A percentile compares a stretch with the other conserved stretches of the same genome.
These are phyloP conservation scores for Hebeloma cylindrosporum DNA, from an alignment of 768 basidiomycete genomes.

Conservation along the genomic window DNA sequence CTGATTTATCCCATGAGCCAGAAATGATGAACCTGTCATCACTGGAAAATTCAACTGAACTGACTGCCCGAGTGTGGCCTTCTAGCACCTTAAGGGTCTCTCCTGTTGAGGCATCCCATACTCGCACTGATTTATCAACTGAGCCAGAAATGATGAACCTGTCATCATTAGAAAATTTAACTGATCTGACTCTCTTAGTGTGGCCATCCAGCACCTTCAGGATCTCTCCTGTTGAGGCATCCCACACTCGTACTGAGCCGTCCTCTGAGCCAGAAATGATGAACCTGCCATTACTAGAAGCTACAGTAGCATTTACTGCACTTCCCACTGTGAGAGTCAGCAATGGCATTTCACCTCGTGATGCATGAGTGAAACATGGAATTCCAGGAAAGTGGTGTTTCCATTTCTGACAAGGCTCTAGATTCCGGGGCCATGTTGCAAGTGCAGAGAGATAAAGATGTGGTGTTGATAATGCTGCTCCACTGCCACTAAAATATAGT, in stretches of 20 bases:
- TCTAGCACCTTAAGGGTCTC: neutral
- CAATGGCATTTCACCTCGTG: constrained; percentile 2
- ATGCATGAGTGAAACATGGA: constrained; percentile 10
- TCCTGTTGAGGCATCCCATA: constrained; percentile 3
- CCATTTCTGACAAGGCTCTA: constrained; percentile 8
- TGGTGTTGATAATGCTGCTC: constrained; percentile 18
- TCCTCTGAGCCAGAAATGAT: neutral
- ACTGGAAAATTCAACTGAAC: neutral
- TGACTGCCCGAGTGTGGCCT: neutral
- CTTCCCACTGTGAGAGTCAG: constrained; percentile 3
- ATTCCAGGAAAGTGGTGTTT: constrained; percentile 13
- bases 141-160: constrained; percentile 4
- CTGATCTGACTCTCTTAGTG: neutral
- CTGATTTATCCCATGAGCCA: constrained; percentile 8
- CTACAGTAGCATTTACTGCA: constrained; percentile 1
- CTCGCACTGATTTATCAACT: neutral
- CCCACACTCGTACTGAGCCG: neutral
- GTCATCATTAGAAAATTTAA: constrained; percentile 10
- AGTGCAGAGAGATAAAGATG: constrained; percentile 27
- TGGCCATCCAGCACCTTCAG: neutral
- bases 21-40: constrained; percentile 4
- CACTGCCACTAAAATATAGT: constrained; percentile 18
- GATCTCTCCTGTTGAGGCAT: neutral
- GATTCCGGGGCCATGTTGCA: constrained; percentile 19
- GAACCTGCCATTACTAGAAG: neutral